Evolutionary conservation across 2,329 filamentous ascomycete species (phyloP).

Genomic region (Apiospora hydei): DNA sequence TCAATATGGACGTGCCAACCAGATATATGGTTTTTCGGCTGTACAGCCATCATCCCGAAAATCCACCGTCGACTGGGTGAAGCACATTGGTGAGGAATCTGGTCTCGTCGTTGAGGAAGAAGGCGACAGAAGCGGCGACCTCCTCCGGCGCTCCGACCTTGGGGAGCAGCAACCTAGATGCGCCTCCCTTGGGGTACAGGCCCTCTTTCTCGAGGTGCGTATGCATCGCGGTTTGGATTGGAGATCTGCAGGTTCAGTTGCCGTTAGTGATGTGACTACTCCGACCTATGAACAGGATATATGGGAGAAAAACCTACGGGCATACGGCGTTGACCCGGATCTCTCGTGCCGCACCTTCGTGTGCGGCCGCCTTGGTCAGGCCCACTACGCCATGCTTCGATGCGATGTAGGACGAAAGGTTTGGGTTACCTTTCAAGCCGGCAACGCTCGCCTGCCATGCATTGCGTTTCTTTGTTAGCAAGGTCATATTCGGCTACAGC

Average conservation of each 20-base stretch:
- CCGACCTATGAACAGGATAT: constrained; percentile 13
- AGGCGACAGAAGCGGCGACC: constrained; percentile 40
- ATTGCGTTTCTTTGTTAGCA: neutral
- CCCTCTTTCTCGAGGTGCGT: neutral
- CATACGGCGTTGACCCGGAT: constrained; percentile 39
- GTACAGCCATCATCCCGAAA: neutral
- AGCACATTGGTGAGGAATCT: constrained; percentile 38
- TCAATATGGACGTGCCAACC: too few species aligned
- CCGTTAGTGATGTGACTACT: neutral
- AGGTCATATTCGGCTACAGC: too few species aligned
- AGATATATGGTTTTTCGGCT: too few species aligned
- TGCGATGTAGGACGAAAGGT: constrained; percentile 40
- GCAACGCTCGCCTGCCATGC: constrained; percentile 42
- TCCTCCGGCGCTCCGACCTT: constrained; percentile 40
- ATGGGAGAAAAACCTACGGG: constrained; percentile 35
- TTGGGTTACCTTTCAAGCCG: constrained; percentile 45
- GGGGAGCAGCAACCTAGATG: constrained; percentile 35
- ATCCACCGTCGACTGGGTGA: constrained; percentile 41
- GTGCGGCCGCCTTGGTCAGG: constrained; percentile 40
- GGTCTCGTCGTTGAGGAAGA: constrained; percentile 42
- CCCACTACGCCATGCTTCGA: constrained; percentile 44
- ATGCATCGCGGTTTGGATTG: neutral
- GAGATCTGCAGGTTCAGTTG: neutral
- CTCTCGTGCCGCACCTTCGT: constrained; percentile 34
- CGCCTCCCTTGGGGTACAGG: neutral